Conservation (phyloP, 2,329 filamentous ascomycete species). For the Berkeleyomyces rouxiae region DNA sequence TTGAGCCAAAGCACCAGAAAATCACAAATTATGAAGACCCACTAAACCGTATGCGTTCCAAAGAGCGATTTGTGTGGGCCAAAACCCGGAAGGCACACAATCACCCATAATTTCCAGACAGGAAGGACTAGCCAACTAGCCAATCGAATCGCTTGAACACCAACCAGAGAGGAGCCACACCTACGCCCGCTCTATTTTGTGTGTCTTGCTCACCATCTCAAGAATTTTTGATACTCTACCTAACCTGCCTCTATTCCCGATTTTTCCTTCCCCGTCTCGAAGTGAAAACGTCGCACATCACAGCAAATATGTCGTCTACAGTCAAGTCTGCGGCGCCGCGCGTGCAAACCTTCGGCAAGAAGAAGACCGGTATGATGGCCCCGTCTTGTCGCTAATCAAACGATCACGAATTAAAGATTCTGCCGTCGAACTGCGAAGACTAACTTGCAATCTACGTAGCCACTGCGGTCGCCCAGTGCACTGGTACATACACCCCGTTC, state of each 20-base stretch:
- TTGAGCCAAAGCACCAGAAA: slow-evolving; percentile 7
- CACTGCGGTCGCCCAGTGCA: slow-evolving; percentile 81
- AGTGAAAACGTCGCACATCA: slow-evolving; percentile 16
- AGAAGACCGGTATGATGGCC: slow-evolving; percentile 47
- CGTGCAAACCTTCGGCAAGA: slow-evolving; percentile 99
- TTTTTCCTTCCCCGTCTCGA: slow-evolving; percentile 15
- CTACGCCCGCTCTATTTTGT: slow-evolving; percentile 12
- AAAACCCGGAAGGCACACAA: slow-evolving; percentile 14
- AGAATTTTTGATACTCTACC: slow-evolving; percentile 14
- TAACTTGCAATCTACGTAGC: slow-evolving; percentile 20
- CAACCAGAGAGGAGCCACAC: slow-evolving; percentile 13
- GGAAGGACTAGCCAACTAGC: slow-evolving; percentile 5
- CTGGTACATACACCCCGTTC: slow-evolving; percentile 28
- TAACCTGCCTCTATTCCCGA: slow-evolving; percentile 14
- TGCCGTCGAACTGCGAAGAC: neutral
- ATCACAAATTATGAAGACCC: neutral
- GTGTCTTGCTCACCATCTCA: slow-evolving; percentile 11
- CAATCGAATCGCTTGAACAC: slow-evolving; percentile 9
- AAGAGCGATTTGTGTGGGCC: slow-evolving; percentile 6
- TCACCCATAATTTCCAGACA: slow-evolving; percentile 9
- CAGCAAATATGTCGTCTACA: slow-evolving; percentile 55
- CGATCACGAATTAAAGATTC: neutral
- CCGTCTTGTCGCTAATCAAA: neutral
- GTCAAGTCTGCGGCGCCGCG: slow-evolving; percentile 32
- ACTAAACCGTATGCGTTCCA: slow-evolving; percentile 4